These are phyloP conservation scores for Myotisia sp. DNA, from an alignment of 2,329 filamentous ascomycete genomes.

Conservation along the genomic window DNA sequence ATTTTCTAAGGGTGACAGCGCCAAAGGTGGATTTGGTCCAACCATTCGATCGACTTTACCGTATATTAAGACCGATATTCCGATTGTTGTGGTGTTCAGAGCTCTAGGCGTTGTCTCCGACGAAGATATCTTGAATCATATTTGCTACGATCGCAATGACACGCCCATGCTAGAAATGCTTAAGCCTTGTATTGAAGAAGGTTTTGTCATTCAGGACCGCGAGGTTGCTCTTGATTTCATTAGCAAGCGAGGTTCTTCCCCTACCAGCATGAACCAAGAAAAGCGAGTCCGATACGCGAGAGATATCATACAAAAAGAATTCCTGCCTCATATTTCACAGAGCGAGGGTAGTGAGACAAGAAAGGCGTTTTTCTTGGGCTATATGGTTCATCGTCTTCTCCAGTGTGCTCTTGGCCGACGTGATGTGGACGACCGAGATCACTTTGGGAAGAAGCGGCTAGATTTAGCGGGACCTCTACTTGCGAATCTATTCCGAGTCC, in stretches of 20 bases:
- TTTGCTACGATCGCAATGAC: slow-evolving; percentile 90
- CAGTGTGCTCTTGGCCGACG: slow-evolving; percentile 86
- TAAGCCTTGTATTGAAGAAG: slow-evolving; percentile 92
- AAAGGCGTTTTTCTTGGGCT: slow-evolving; percentile 95
- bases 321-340: slow-evolving; percentile 91
- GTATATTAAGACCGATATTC: slow-evolving; percentile 86
- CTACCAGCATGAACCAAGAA: slow-evolving; percentile 58
- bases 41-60: slow-evolving; percentile 84
- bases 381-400: slow-evolving; percentile 93
- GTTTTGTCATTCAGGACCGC: slow-evolving; percentile 87
- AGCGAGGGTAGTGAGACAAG: slow-evolving; percentile 84
- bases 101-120: slow-evolving; percentile 92
- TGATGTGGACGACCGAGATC: slow-evolving; percentile 93
- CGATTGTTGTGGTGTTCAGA: slow-evolving; percentile 88
- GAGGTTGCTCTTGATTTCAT: slow-evolving; percentile 93
- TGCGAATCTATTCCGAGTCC: slow-evolving; percentile 86
- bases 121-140: slow-evolving; percentile 94
- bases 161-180: slow-evolving; percentile 96
- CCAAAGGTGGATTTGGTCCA: slow-evolving; percentile 68
- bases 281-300: slow-evolving; percentile 84
- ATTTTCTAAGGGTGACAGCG: slow-evolving; percentile 66
- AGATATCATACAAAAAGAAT: slow-evolving; percentile 93
- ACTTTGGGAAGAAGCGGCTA: slow-evolving; percentile 96
- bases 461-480: slow-evolving; percentile 89
- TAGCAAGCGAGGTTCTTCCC: slow-evolving; percentile 69